phyloP scores from a whole-genome alignment of 2,329 filamentous ascomycete genomes.

The Xylaria digitata region DNA sequence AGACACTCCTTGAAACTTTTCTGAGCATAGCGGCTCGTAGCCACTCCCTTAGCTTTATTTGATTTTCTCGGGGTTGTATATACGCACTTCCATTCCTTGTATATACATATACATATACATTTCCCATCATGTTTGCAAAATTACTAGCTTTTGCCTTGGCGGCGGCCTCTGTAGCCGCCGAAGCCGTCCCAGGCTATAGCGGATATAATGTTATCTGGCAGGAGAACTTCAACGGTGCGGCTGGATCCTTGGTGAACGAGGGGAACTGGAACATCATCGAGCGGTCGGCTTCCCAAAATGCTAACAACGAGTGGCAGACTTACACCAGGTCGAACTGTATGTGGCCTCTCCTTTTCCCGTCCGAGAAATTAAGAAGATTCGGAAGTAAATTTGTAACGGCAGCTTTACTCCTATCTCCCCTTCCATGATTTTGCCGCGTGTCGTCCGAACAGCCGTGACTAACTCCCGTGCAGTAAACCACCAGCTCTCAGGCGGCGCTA shows the following conservation, averaged over 20 bases:
- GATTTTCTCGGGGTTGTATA: conserved; percentile 35
- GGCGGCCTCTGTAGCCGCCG: conserved; percentile 37
- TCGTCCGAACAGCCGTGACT: not conserved
- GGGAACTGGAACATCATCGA: conserved; percentile 61
- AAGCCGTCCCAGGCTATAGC: conserved; percentile 51
- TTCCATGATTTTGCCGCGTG: not conserved
- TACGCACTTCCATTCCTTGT: conserved; percentile 21
- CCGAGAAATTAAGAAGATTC: not conserved
- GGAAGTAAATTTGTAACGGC: not conserved
- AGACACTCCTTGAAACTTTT: conserved; percentile 33
- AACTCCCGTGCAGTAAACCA: conserved; percentile 52
- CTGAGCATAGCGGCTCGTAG: conserved; percentile 42
- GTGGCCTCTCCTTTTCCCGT: not conserved
- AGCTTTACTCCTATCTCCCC: not conserved
- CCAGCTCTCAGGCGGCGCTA: conserved; percentile 63
- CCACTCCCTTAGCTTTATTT: conserved; percentile 42
- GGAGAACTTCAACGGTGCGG: conserved; percentile 58
- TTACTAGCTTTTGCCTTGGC: conserved; percentile 41
- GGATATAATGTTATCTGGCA: conserved; percentile 59
- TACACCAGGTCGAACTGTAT: conserved; percentile 56
- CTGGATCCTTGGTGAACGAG: conserved; percentile 53
- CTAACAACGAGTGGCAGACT: conserved; percentile 62
- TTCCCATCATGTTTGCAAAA: conserved; percentile 42
- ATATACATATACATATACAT: conserved; percentile 17
- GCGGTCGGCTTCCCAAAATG: conserved; percentile 53